phyloP scores from a whole-genome alignment of 2,329 filamentous ascomycete species.

The Penicillium sclerotigenum region DNA sequence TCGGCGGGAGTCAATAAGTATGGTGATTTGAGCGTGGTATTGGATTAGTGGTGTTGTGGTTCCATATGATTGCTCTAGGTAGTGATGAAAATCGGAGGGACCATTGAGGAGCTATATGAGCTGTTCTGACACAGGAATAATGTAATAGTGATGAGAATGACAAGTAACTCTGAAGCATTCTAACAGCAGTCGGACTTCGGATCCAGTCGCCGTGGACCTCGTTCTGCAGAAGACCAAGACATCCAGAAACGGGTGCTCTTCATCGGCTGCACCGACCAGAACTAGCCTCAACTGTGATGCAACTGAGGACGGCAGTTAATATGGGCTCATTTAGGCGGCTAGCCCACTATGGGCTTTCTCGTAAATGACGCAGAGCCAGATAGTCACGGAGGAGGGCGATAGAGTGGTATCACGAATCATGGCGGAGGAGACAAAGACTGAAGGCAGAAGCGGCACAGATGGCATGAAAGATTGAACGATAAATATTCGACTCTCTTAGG shows the following conservation, averaged over 20 bases:
- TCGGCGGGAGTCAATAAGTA: constrained; percentile 24
- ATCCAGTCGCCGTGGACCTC: constrained; percentile 22
- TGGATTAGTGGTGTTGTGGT: constrained; percentile 28
- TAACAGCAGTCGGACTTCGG: constrained; percentile 12
- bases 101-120: constrained; percentile 21
- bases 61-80: constrained; percentile 30
- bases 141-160: constrained; percentile 31
- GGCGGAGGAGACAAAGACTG: constrained; percentile 26
- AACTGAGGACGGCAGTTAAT: constrained; percentile 18
- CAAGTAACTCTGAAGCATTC: constrained; percentile 29
- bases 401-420: constrained; percentile 24
- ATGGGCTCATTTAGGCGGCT: constrained; percentile 18
- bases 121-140: constrained; percentile 23
- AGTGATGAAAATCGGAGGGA: constrained; percentile 21
- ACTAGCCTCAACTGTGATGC: constrained; percentile 26
- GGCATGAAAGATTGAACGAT: constrained; percentile 32
- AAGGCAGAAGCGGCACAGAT: constrained; percentile 26
- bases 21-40: constrained; percentile 24
- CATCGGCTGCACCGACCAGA: constrained; percentile 26
- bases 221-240: constrained; percentile 21
- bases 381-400: constrained; percentile 30
- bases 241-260: constrained; percentile 24
- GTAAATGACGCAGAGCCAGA: constrained; percentile 28
- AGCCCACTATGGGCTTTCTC: constrained; percentile 19
- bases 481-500: constrained; percentile 20